phyloP scores from a whole-genome alignment of 2,329 filamentous ascomycete genomes.

The Alternaria postmessia region DNA sequence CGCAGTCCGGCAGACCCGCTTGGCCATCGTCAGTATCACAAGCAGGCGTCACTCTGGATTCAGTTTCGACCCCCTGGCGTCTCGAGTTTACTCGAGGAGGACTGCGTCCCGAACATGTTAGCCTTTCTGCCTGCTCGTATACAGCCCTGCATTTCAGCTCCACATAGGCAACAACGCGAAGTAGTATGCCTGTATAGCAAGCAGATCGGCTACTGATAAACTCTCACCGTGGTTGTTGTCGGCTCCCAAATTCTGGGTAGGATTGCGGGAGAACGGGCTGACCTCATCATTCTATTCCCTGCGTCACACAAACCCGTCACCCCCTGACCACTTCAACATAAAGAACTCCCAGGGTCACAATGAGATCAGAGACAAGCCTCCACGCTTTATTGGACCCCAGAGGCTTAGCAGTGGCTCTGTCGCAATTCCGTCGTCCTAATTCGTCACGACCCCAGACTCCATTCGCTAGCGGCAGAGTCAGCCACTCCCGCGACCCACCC shows the following conservation, averaged over 20 bases:
- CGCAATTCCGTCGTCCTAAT: not conserved
- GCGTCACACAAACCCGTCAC: slow-evolving; percentile 11
- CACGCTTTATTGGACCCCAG: slow-evolving; percentile 9
- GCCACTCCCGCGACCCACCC: slow-evolving; percentile 40
- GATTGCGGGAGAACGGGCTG: slow-evolving; percentile 29
- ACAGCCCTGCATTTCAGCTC: slow-evolving; percentile 6
- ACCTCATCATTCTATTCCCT: slow-evolving; percentile 36
- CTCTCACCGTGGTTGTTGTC: not conserved
- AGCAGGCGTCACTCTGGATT: slow-evolving; percentile 27
- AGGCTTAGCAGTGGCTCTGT: slow-evolving; percentile 26
- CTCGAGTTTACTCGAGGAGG: not conserved
- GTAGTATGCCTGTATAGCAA: not conserved
- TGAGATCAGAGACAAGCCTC: slow-evolving; percentile 11
- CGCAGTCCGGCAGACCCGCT: slow-evolving; percentile 5
- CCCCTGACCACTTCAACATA: slow-evolving; percentile 13
- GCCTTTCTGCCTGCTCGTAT: slow-evolving; percentile 2
- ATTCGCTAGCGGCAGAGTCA: slow-evolving; percentile 20
- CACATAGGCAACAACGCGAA: not conserved
- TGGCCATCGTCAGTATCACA: slow-evolving; percentile 24
- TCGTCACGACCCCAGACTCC: slow-evolving; percentile 7
- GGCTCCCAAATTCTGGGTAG: slow-evolving; percentile 7
- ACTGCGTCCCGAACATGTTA: slow-evolving; percentile 1
- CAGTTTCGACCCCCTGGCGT: not conserved
- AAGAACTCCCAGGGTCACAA: slow-evolving; percentile 7
- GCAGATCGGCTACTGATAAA: not conserved